A percentile compares a stretch with the other conserved stretches of the same genome.
Evolutionary conservation across 2,329 filamentous ascomycete genomes (phyloP).

Genomic region (Xylaria sp.): DNA sequence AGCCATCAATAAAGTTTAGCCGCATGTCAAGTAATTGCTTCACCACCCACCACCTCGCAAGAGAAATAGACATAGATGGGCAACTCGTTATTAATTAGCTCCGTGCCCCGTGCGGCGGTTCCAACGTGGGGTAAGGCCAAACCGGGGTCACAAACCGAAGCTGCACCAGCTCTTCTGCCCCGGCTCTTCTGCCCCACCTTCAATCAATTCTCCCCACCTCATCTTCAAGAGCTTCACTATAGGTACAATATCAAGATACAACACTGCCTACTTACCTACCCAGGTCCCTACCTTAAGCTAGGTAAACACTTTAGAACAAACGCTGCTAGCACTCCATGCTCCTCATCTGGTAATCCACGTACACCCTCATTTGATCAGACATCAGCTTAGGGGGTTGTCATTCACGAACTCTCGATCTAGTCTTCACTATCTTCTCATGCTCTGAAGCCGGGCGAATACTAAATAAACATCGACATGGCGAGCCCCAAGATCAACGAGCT

Average conservation of each 20-base stretch:
- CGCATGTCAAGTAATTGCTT: too few species aligned
- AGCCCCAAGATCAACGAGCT: constrained; percentile 49
- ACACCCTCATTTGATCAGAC: neutral
- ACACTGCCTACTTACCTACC: neutral
- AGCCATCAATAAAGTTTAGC: too few species aligned
- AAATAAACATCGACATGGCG: constrained; percentile 31
- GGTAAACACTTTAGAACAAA: neutral
- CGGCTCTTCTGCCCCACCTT: constrained; percentile 1
- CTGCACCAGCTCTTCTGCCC: neutral
- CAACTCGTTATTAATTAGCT: too few species aligned
- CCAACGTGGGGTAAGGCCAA: neutral
- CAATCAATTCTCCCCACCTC: neutral
- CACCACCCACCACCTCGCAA: too few species aligned
- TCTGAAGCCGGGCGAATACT: neutral
- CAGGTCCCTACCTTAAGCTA: too few species aligned
- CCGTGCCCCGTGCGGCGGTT: too few species aligned
- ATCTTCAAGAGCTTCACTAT: constrained; percentile 2
- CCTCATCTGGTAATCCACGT: neutral
- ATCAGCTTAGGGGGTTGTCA: neutral
- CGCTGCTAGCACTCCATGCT: neutral
- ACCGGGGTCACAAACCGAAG: neutral
- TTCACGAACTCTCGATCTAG: too few species aligned
- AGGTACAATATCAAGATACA: neutral
- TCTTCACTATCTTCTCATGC: neutral
- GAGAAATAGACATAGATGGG: too few species aligned